Percentiles rank a stretch among this genome's conserved stretches.
These are phyloP conservation scores for Colletotrichum godetiae DNA, from an alignment of 2,329 filamentous ascomycete species.

Conservation along the genomic window DNA sequence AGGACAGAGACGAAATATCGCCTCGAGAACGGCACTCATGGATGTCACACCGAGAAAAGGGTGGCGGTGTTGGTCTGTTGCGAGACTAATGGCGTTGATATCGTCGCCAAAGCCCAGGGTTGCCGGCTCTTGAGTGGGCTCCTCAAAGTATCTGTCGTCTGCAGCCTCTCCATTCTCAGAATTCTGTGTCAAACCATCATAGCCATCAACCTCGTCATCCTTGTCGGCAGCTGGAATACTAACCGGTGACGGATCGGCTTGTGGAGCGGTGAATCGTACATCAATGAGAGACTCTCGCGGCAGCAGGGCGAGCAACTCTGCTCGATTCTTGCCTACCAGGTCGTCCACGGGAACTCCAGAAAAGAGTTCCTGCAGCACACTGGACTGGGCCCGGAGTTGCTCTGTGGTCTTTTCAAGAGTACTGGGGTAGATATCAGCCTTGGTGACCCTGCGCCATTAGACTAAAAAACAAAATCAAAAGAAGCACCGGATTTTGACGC, in stretches of 20 bases:
- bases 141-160: constrained; percentile 43
- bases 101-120: constrained; percentile 42
- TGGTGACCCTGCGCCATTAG: neutral
- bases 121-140: constrained; percentile 38
- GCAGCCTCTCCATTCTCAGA: constrained; percentile 43
- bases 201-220: constrained; percentile 3
- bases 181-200: constrained; percentile 38
- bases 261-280: neutral
- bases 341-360: constrained; percentile 34
- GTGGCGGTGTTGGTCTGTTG: constrained; percentile 65
- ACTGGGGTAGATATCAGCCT: constrained; percentile 27
- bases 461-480: no score
- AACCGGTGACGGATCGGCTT: neutral
- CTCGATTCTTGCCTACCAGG: constrained; percentile 37
- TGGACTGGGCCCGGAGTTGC: constrained; percentile 38
- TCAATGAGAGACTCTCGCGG: neutral
- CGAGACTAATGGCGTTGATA: constrained; percentile 52
- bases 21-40: constrained; percentile 70
- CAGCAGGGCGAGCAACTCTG: constrained; percentile 38
- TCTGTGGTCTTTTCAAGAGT: constrained; percentile 41
- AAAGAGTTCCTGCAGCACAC: constrained; percentile 40
- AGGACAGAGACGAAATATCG: constrained; percentile 57
- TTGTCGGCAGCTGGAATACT: neutral
- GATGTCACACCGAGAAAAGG: constrained; percentile 75
- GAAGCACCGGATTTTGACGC: neutral